phyloP scores from a whole-genome alignment of 306 rosid genomes.

The Quercus alba region DNA sequence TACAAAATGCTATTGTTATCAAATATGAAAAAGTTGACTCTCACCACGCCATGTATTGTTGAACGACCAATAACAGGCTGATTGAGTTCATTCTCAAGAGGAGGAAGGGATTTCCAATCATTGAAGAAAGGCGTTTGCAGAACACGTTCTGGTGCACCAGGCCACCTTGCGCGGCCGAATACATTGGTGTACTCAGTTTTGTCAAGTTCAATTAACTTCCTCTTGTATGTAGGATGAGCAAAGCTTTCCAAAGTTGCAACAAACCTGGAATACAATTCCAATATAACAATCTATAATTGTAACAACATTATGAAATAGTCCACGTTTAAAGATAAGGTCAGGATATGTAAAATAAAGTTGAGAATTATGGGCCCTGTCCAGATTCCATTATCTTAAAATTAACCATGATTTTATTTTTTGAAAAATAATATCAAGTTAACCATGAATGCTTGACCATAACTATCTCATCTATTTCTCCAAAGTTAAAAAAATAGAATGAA shows the following conservation, averaged over 20 bases:
- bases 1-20: not conserved
- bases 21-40: constrained; percentile 2
- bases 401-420: no score
- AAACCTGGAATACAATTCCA: constrained; percentile 46
- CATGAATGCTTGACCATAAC: no score
- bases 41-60: constrained; percentile 67
- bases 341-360: not conserved
- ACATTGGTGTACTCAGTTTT: constrained; percentile 65
- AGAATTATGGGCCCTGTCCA: not conserved
- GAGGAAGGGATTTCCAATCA: constrained; percentile 65
- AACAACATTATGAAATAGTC: not conserved
- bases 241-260: constrained; percentile 80
- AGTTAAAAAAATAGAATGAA: not conserved
- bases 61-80: constrained; percentile 70
- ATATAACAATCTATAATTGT: not conserved
- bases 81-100: constrained; percentile 52
- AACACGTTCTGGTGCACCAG: constrained; percentile 71
- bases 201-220: constrained; percentile 57
- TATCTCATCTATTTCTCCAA: no score
- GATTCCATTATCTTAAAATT: not conserved
- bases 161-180: constrained; percentile 90
- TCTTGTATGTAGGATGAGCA: constrained; percentile 81
- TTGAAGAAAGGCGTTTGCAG: constrained; percentile 65
- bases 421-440: no score
- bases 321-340: not conserved